A percentile compares a stretch with the other conserved stretches of the same genome.
These are phyloP conservation scores for Heliamphora exappendiculata DNA, from an alignment of 148 eudicot genomes.

Conservation along the genomic window DNA sequence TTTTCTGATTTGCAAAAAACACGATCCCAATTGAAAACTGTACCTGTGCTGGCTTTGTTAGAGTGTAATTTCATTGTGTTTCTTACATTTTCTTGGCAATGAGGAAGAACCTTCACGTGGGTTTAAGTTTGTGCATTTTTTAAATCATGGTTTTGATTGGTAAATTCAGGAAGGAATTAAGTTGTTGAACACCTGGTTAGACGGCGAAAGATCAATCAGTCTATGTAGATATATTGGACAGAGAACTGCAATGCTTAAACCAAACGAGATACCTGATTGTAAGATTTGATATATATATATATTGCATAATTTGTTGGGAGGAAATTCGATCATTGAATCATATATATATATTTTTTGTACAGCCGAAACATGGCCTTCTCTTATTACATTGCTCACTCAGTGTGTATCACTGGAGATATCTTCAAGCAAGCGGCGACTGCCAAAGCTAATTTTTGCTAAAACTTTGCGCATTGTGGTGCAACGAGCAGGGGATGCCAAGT, in stretches of 20 bases:
- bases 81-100: neutral
- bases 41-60: neutral
- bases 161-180: constrained; percentile 75
- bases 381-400: constrained; percentile 51
- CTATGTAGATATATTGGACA: constrained; percentile 64
- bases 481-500: constrained; percentile 61
- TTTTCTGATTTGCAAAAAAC: neutral
- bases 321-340: constrained; percentile 2
- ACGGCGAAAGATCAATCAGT: constrained; percentile 60
- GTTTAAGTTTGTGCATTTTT: neutral
- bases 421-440: constrained; percentile 68
- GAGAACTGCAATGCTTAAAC: constrained; percentile 54
- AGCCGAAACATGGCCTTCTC: constrained; percentile 97
- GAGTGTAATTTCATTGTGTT: neutral
- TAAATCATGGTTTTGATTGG: neutral
- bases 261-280: constrained; percentile 65
- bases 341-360: constrained; percentile 16
- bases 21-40: neutral
- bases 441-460: constrained; percentile 72
- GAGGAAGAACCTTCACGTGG: neutral
- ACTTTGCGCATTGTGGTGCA: constrained; percentile 73
- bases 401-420: constrained; percentile 62
- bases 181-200: constrained; percentile 73
- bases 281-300: constrained; percentile 23
- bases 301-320: neutral